phyloP scores from a whole-genome alignment of 345 rosid species.

The Salix udensis region DNA sequence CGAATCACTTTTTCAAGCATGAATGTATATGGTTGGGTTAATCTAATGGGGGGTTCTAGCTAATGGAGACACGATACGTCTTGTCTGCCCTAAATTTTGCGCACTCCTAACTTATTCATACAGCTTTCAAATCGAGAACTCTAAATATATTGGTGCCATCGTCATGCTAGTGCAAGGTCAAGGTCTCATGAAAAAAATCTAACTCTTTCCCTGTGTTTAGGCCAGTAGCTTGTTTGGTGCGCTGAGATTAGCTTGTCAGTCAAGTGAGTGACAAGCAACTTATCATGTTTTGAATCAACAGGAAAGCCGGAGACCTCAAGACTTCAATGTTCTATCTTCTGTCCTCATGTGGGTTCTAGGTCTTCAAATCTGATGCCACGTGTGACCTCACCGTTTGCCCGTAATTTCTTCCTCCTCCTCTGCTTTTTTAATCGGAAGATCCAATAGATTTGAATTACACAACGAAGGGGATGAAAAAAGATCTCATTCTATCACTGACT shows the following conservation, averaged over 20 bases:
- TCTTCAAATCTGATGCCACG: not conserved
- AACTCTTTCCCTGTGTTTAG: not conserved
- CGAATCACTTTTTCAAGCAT: too few relatives aligned
- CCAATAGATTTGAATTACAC: not conserved
- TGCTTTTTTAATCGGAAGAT: not conserved
- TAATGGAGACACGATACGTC: not conserved
- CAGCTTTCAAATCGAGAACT: not conserved
- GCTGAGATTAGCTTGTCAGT: not conserved
- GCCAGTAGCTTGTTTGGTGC: not conserved
- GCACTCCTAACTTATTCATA: too few relatives aligned
- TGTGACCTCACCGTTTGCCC: not conserved
- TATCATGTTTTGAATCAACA: not conserved
- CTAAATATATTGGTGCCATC: not conserved
- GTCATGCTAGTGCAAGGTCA: slow-evolving; percentile 19
- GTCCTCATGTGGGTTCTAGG: not conserved
- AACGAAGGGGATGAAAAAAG: not conserved
- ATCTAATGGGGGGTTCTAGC: not conserved
- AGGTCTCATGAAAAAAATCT: slow-evolving; percentile 17
- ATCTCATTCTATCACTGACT: not conserved
- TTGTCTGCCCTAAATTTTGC: not conserved
- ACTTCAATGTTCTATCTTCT: not conserved
- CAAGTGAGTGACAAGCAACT: not conserved
- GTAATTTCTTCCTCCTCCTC: not conserved
- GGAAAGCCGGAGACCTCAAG: not conserved
- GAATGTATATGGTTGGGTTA: not conserved